Base-by-base conservation (phyloP, 495 filamentous ascomycete species). In the Aspergillus avenaceus region DNA sequence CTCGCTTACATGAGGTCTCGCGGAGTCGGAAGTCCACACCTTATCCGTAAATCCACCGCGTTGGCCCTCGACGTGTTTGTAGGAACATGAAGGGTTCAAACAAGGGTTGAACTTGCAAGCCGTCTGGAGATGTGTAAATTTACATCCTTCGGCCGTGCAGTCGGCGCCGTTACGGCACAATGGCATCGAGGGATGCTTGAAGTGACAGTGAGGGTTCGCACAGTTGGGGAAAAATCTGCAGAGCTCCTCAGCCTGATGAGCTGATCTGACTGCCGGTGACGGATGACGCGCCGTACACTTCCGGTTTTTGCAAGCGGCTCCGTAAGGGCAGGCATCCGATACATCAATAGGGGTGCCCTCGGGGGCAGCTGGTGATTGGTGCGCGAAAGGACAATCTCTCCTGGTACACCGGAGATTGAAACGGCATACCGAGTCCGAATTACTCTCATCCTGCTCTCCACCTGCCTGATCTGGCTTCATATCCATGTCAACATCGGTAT, bases 221-320 rank as follows among this genome's bases (percentile, higher is more conserved):
- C 93, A 99, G 71, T 97, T 87, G 32, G 93, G 91, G 66, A 83
- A 96, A 77, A 92, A 99, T 59, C 84, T 87, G 84, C 93, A 99
- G 59, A 96, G 84, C 62, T 84, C 80, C 62, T 95, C 87, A 41
- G 83, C 78, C 64, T 93, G 86, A 67, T 90, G 85, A 11, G 83
- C 82, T 27, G 78, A 64, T 63, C 83, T 87, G 52, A 84, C 77
- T 8, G 92, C 90, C 9, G 95, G 93, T 16, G 93, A 97, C 5
- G 93, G 93, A 64, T 99, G 93, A 9, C 87, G 84, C 21, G 82
- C 91, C 2, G 86, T 86, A 59, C 93, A 99, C 67, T 99, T 99
- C 31, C 79, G 76, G 72, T 96, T 99, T 66, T 91, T 93, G 81
- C 93, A 99, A 16, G 89, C 88, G 4, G 81, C 89, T 12, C 91